Evolutionary conservation across 345 rosid species (phyloP).

Genomic region (Citrus mangshanensis): DNA sequence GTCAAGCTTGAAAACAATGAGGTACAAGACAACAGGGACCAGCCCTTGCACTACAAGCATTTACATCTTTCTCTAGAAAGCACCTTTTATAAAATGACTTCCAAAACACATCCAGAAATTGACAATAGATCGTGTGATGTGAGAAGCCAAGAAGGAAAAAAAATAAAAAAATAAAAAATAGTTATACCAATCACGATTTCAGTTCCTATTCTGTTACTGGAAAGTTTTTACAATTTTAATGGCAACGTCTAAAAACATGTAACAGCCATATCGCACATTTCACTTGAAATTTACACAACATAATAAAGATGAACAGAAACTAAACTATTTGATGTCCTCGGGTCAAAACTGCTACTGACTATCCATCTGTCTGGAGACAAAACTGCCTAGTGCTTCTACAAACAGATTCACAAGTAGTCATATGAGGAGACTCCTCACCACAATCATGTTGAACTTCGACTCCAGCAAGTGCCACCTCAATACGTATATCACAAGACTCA

Average conservation of each 20-base stretch:
- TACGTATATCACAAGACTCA: not conserved
- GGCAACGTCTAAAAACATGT: not conserved
- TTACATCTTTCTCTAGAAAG: not conserved
- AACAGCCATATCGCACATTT: slow-evolving; percentile 4
- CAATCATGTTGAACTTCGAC: not conserved
- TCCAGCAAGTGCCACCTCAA: not conserved
- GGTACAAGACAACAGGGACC: too few relatives aligned
- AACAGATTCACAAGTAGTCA: not conserved
- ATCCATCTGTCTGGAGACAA: slow-evolving; percentile 11
- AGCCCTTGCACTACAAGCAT: too few relatives aligned
- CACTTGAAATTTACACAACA: slow-evolving; percentile 22
- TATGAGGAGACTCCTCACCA: not conserved
- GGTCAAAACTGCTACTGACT: not conserved
- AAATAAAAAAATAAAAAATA: too few relatives aligned
- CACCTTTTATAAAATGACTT: not conserved
- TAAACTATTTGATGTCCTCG: not conserved
- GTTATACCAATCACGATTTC: not conserved
- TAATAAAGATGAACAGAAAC: slow-evolving; percentile 5
- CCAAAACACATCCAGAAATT: not conserved
- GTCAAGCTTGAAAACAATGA: too few relatives aligned
- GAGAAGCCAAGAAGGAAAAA: not conserved
- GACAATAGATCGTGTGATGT: not conserved
- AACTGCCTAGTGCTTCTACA: not conserved
- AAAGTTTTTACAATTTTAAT: not conserved
- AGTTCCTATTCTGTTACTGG: not conserved